phyloP scores from a whole-genome alignment of 257 asterid species.

The Gentiana macrophylla region DNA sequence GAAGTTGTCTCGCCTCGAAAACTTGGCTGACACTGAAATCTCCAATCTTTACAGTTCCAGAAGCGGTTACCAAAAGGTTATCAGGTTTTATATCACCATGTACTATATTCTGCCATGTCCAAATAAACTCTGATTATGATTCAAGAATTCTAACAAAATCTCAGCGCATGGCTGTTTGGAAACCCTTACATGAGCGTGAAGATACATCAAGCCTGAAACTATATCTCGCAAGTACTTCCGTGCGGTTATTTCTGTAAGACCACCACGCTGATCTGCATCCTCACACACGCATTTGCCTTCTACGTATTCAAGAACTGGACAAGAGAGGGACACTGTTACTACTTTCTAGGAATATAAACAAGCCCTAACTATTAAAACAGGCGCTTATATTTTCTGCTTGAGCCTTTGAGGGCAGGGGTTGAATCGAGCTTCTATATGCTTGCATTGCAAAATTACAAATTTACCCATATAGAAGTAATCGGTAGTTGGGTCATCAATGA shows the following conservation, averaged over 20 bases:
- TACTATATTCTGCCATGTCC: slow-evolving; percentile 56
- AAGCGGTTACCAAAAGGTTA: slow-evolving; percentile 64
- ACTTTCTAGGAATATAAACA: background rate
- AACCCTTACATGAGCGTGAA: slow-evolving; percentile 79
- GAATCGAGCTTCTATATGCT: background rate
- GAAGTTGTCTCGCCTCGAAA: slow-evolving; percentile 53
- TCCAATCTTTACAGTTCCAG: slow-evolving; percentile 81
- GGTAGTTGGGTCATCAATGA: slow-evolving; percentile 76
- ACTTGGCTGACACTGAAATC: slow-evolving; percentile 97
- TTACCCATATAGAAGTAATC: slow-evolving; percentile 96
- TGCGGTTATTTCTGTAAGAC: slow-evolving; percentile 58
- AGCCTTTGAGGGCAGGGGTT: background rate
- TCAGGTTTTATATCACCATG: slow-evolving; percentile 96
- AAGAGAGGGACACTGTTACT: slow-evolving; percentile 7
- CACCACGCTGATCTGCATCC: slow-evolving; percentile 62
- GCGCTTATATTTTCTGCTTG: background rate
- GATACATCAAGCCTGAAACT: slow-evolving; percentile 84
- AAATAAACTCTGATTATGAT: background rate
- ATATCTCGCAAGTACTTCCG: slow-evolving; percentile 76
- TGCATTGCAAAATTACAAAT: slow-evolving; percentile 14
- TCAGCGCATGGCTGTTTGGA: background rate
- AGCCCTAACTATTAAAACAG: background rate
- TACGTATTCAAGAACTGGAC: slow-evolving; percentile 83
- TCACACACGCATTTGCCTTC: slow-evolving; percentile 86
- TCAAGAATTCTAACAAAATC: no score